Percentiles rank a stretch among this genome's conserved stretches.
phyloP scores from a whole-genome alignment of 179 eudicot genomes.

The Silene coronaria region DNA sequence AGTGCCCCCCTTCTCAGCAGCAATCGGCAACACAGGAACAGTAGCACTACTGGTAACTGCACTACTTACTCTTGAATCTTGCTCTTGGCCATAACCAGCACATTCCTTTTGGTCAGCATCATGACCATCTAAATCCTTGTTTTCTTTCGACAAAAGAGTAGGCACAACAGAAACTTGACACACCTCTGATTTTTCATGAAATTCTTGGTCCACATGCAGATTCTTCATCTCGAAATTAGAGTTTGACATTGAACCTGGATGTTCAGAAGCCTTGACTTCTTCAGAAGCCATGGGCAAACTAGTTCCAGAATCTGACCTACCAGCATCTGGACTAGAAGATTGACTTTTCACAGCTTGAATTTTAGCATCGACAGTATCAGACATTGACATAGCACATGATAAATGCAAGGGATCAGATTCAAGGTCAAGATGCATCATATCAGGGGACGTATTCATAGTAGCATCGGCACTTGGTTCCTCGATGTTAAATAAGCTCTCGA shows the following conservation, averaged over 20 bases:
- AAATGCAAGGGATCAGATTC: constrained; percentile 32
- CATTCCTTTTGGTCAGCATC: constrained; percentile 12
- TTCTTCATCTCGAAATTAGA: constrained; percentile 18
- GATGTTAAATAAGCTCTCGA: constrained; percentile 32
- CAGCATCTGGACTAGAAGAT: constrained; percentile 22
- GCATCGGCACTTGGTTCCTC: constrained; percentile 35
- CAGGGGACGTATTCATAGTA: constrained; percentile 34
- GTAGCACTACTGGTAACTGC: constrained; percentile 12
- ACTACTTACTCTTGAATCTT: constrained; percentile 10
- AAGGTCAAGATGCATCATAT: constrained; percentile 28
- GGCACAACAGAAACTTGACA: constrained; percentile 26
- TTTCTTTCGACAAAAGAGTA: constrained; percentile 11
- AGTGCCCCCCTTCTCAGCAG: constrained; percentile 10
- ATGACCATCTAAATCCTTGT: constrained; percentile 12
- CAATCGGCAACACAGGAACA: constrained; percentile 23
- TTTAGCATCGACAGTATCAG: constrained; percentile 23
- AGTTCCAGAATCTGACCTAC: constrained; percentile 17
- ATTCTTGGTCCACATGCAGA: constrained; percentile 17
- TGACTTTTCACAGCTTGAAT: constrained; percentile 8
- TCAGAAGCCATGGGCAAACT: constrained; percentile 11
- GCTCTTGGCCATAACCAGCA: constrained; percentile 17
- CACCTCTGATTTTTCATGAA: constrained; percentile 18
- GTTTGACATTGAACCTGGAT: constrained; percentile 27
- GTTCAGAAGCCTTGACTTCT: constrained; percentile 12
- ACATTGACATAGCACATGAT: constrained; percentile 35